Base-by-base conservation (phyloP, 2,329 filamentous ascomycete genomes). In the Colletotrichum shisoi region DNA sequence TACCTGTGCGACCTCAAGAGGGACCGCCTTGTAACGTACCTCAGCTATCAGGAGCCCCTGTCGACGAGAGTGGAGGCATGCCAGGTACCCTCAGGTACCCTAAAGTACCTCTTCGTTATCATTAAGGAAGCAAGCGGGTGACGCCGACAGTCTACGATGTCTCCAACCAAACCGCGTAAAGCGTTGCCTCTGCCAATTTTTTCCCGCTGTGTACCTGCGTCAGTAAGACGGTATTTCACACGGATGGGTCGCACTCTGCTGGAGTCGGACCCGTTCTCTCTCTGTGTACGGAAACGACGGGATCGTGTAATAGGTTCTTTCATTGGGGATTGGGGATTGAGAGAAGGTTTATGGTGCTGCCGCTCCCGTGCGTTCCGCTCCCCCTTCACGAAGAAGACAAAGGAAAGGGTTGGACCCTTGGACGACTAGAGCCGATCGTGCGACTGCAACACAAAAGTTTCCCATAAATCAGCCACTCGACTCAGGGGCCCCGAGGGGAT, bases 311-410 rank as follows among this genome's bases (percentile, higher is more conserved):
- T 49, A 59, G 44, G 49, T 40, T 40, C 11, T 53, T 63, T 63
- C 45, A 63, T 44, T 27, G 46, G 7, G 59, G 27, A 45, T 24
- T 24, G 24, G 24, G 24, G 24, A 57, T 52, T 34, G 54, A 42
- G 40, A 52, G 37, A 67, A 67, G 40, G 65, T 59, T 68, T 39
- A 31, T 39, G 65, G 54, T 68, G 27, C 44, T 65, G 49, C 34
- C 61, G 48, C 64, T 63, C 64, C 64, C 64, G 60, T 67, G 60
- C 65, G 54, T 68, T 68, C 65, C 65, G 65, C 65, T 68, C 65
- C 65, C 62, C 65, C 65, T 52, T 65, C 21, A 59, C 39, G 45
- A 21, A 37, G 27, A 51, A 27, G 19, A 44, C 6, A 42, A 42
- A 39, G 54, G 40, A 44, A 44, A 54, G 57, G 61, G 61, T 64